Evolutionary conservation across 1,284 basidiomycete genomes (phyloP).

Genomic region (Sparassis latifolia): DNA sequence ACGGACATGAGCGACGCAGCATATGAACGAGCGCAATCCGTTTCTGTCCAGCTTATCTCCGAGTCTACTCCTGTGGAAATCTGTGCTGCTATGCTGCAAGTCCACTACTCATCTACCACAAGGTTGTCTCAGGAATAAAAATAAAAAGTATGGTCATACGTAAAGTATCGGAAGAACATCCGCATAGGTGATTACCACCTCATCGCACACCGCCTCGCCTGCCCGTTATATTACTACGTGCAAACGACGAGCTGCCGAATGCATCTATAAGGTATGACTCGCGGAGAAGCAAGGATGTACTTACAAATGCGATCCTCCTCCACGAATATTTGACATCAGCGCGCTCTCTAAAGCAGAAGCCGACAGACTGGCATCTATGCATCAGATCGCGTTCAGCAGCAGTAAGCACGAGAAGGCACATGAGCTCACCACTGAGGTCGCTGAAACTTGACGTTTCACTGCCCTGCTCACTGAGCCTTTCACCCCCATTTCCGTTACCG

Average conservation of each 20-base stretch:
- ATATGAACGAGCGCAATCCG: too few relatives aligned
- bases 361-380: constrained; percentile 60
- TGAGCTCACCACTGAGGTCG: constrained; percentile 65
- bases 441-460: constrained; percentile 78
- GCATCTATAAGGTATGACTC: background rate
- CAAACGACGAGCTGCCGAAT: constrained; percentile 13
- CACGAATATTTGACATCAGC: constrained; percentile 51
- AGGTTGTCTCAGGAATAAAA: too few relatives aligned
- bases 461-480: constrained; percentile 37
- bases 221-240: constrained; percentile 13
- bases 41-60: too few relatives aligned
- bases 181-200: too few relatives aligned
- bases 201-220: constrained; percentile 10
- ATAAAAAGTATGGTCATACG: too few relatives aligned
- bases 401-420: background rate
- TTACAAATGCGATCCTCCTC: constrained; percentile 16
- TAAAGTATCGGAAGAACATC: too few relatives aligned
- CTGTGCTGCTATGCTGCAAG: too few relatives aligned
- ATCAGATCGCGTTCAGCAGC: background rate
- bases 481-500: background rate
- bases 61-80: too few relatives aligned
- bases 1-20: too few relatives aligned
- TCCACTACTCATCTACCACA: too few relatives aligned
- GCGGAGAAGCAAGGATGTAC: background rate
- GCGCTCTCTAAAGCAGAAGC: constrained; percentile 71